Evolutionary conservation across 768 basidiomycete species (phyloP).

Genomic region (Dentipellis sp.): DNA sequence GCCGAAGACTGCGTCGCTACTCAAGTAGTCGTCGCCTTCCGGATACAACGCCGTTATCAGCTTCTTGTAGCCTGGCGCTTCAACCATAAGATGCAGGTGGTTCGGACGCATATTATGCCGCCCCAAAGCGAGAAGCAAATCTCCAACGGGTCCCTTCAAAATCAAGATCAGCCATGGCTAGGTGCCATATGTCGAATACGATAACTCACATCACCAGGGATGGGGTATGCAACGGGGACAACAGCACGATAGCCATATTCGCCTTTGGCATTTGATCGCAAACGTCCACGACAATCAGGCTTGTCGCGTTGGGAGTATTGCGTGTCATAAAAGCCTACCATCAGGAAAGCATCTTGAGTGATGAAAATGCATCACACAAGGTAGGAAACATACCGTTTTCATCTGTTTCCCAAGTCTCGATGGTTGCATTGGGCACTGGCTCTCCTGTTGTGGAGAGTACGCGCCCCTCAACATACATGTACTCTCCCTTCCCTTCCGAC

Average conservation of each 20-base stretch:
- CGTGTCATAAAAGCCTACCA: slow-evolving; percentile 27
- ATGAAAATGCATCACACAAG: neutral
- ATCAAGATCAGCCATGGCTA: neutral
- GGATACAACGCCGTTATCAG: slow-evolving; percentile 71
- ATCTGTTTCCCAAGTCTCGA: slow-evolving; percentile 86
- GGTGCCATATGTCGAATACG: slow-evolving; percentile 3
- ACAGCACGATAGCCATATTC: slow-evolving; percentile 63
- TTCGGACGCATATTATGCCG: slow-evolving; percentile 75
- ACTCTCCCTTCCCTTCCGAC: slow-evolving; percentile 80
- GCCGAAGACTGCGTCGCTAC: slow-evolving; percentile 74
- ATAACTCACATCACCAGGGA: slow-evolving; percentile 52
- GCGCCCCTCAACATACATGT: slow-evolving; percentile 72
- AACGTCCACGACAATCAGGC: slow-evolving; percentile 68
- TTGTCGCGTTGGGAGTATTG: slow-evolving; percentile 46
- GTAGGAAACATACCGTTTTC: slow-evolving; percentile 33
- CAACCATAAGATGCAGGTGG: slow-evolving; percentile 68
- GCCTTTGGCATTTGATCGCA: slow-evolving; percentile 52
- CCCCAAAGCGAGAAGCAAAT: slow-evolving; percentile 41
- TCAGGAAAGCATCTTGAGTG: slow-evolving; percentile 6
- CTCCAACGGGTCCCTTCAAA: slow-evolving; percentile 61
- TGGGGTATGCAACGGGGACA: slow-evolving; percentile 63
- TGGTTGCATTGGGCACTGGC: slow-evolving; percentile 54
- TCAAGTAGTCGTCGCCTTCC: slow-evolving; percentile 55
- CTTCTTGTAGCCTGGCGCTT: slow-evolving; percentile 64
- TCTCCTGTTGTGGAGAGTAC: slow-evolving; percentile 50